These are phyloP conservation scores for Pseudocercospora eumusae DNA, from an alignment of 2,329 filamentous ascomycete species.

Conservation along the genomic window DNA sequence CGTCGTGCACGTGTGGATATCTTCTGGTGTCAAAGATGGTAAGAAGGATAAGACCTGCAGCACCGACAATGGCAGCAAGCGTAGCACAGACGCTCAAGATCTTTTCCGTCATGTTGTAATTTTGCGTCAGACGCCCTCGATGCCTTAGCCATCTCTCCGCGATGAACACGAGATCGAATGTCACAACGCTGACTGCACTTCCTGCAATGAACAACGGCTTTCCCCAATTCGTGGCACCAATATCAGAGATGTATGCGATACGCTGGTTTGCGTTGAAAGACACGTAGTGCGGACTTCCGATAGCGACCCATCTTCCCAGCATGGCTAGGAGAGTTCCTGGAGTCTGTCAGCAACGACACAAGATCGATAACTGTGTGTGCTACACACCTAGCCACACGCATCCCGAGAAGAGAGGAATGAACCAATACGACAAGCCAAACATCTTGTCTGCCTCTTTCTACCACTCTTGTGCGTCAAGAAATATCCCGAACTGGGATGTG, in stretches of 20 bases:
- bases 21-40: conserved; percentile 80
- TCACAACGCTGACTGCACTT: conserved; percentile 69
- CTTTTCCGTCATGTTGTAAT: conserved; percentile 66
- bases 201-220: conserved; percentile 79
- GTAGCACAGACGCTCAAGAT: conserved; percentile 63
- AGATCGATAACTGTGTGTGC: background rate
- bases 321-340: conserved; percentile 67
- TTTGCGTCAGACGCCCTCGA: conserved; percentile 73
- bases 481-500: background rate
- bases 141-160: conserved; percentile 85
- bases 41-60: conserved; percentile 76
- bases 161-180: conserved; percentile 78
- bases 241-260: conserved; percentile 60
- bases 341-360: conserved; percentile 14
- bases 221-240: conserved; percentile 59
- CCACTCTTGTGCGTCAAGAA: background rate
- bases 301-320: conserved; percentile 67
- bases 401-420: conserved; percentile 69
- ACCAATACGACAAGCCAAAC: conserved; percentile 55
- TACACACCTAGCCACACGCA: conserved; percentile 57
- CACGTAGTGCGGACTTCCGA: conserved; percentile 58
- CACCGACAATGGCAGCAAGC: conserved; percentile 70
- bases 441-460: conserved; percentile 28
- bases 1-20: conserved; percentile 68
- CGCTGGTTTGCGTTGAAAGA: conserved; percentile 61